Evolutionary conservation across 2,329 filamentous ascomycete species (phyloP), one percentile per base, ranked within the genome.

Genomic region (Alternaria rosae): DNA sequence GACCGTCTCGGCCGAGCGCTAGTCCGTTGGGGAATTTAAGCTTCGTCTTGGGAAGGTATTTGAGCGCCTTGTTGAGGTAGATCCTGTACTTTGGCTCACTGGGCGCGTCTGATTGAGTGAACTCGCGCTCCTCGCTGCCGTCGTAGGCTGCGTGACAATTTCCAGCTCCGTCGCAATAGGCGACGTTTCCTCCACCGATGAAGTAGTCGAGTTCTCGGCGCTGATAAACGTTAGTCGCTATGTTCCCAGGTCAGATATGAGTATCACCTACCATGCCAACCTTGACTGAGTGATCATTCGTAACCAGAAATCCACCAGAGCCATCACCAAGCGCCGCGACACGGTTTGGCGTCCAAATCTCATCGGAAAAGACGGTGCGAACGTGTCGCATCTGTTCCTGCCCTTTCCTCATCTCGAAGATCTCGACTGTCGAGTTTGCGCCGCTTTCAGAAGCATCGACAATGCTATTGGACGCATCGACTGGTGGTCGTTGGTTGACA

Each of bases 1-100:
- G 65, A 3, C 63, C 67, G 48, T 75, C 71, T 26, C 52, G 32
- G 12, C 71, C 73, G 20, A 54, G 64, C 1, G 70, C 59, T 2
- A 77, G 60, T 5, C 74, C 73, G 32, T 77, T 77, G 6, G 74
- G 70, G 47, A 76, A 74, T 43, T 71, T 77, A 54, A 77, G 68
- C 15, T 63, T 68, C 6, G 64, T 35, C n/a, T 66, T 61, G 5
- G 70, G 66, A 13, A 70, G 43, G 15, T 64, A 26, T 3, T 42
- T 35, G 8, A 57, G 52, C 0, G 58, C 50, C 9, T 43, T 35
- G 6, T 64, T 42, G 2, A 70, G 50, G 41, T 61, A 57, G 7
- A 44, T 7, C 3, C 59, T 59, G 44, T 64, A 66, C 6, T 50
- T 35, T 10, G 60, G 57, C 6, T 61, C 51, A 8, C 48, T 48